These are phyloP conservation scores for Aspergillus nidulans DNA, from an alignment of 495 filamentous ascomycete species.

Conservation along the genomic window DNA sequence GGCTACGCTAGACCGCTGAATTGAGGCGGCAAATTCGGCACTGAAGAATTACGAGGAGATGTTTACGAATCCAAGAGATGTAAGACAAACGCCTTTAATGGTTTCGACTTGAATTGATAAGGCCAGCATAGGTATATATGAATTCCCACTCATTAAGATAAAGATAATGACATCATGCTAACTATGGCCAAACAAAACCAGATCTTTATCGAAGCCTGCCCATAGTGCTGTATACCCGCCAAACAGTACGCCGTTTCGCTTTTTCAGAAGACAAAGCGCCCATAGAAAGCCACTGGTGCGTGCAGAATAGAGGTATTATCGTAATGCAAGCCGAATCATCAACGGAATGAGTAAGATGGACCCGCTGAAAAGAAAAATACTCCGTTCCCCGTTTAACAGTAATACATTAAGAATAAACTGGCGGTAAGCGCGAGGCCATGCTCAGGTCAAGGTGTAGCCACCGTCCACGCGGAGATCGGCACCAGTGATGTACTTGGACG, in stretches of 20 bases:
- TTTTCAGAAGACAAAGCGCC: conserved; percentile 8
- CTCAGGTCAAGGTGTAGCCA: conserved; percentile 81
- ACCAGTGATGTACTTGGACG: conserved; percentile 80
- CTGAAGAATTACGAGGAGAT: not conserved
- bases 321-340: conserved; percentile 14
- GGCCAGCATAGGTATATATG: not conserved
- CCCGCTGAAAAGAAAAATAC: not conserved
- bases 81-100: too few relatives aligned
- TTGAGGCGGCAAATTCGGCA: not conserved
- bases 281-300: not conserved
- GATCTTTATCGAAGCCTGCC: conserved; percentile 11
- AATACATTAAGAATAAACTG: not conserved
- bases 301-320: conserved; percentile 1
- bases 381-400: not conserved
- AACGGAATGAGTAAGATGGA: not conserved
- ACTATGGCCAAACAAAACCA: conserved; percentile 8
- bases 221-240: conserved; percentile 7
- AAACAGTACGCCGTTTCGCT: conserved; percentile 6
- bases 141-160: not conserved
- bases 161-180: conserved; percentile 13
- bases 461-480: conserved; percentile 88
- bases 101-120: too few relatives aligned
- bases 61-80: too few relatives aligned
- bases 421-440: not conserved
- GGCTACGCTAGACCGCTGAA: not conserved